These are phyloP conservation scores for Calonectria crousiana DNA, from an alignment of 2,329 filamentous ascomycete species.

Conservation along the genomic window DNA sequence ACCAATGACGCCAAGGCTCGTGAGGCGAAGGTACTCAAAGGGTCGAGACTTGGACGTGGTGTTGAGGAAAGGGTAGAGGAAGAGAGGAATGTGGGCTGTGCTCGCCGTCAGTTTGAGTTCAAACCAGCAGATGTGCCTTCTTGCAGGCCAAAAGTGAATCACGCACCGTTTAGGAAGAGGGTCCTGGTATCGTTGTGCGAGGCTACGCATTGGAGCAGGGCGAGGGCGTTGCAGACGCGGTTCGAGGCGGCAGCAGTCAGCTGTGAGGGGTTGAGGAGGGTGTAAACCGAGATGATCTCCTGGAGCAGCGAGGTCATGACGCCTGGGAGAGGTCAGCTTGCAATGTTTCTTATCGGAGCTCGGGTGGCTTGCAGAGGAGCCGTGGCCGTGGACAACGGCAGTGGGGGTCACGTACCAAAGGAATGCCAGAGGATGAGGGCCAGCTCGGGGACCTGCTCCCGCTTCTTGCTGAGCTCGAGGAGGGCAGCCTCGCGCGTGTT, in stretches of 20 bases:
- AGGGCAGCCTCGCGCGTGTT: slow-evolving; percentile 89
- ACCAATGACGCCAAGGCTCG: slow-evolving; percentile 95
- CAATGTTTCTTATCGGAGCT: background rate
- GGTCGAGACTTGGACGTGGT: slow-evolving; percentile 98
- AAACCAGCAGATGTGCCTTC: background rate
- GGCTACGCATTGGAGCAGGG: slow-evolving; percentile 94
- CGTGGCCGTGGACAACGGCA: slow-evolving; percentile 9
- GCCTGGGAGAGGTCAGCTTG: slow-evolving; percentile 64
- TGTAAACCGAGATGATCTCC: slow-evolving; percentile 99
- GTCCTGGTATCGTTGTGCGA: slow-evolving; percentile 97
- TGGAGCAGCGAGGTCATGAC: slow-evolving; percentile 98
- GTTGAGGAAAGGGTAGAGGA: slow-evolving; percentile 98
- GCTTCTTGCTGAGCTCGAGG: slow-evolving; percentile 97
- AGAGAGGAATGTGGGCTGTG: slow-evolving; percentile 94
- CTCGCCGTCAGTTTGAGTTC: slow-evolving; percentile 31
- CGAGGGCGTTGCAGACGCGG: slow-evolving; percentile 95
- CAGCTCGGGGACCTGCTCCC: slow-evolving; percentile 96
- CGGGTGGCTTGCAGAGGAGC: background rate
- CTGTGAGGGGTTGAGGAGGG: slow-evolving; percentile 94
- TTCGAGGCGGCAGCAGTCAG: slow-evolving; percentile 98
- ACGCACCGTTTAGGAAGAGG: slow-evolving; percentile 89
- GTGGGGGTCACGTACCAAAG: slow-evolving; percentile 75
- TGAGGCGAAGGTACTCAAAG: slow-evolving; percentile 96
- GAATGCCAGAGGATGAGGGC: slow-evolving; percentile 98
- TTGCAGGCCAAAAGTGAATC: background rate